Evolutionary conservation across 2,329 filamentous ascomycete species (phyloP), one percentile per base, ranked within the genome.

Genomic region (Nemania diffusa): DNA sequence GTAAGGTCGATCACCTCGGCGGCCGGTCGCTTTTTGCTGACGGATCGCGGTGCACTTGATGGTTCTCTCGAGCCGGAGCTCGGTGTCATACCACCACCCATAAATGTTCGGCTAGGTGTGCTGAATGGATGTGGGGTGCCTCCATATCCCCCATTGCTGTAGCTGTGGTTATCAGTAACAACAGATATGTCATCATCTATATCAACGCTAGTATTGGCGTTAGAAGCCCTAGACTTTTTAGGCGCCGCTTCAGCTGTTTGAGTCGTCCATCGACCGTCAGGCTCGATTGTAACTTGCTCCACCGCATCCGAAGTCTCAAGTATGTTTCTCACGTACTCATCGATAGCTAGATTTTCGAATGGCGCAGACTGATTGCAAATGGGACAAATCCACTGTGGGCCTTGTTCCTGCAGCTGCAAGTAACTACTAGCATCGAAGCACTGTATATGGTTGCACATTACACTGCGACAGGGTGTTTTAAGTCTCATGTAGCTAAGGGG

Each of bases 371-470:
- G 97, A 79, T 91, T 95, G 82, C 96, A 99, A 24, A 97, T 91
- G 0, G 96, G 96, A 75, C 96, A 99, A n/a, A 90, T 85, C 96
- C 96, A 99, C 20, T 96, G 97, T 0, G 96, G 96, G 0, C 93
- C 95, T 82, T 99, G 96, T 78, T 98, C 94, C 78, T 98, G 95
- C 29, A 99, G 82, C 74, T 97, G 93, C 22, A 99, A 85, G 77
- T 97, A 99, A 1, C 93, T 97, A 2, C 89, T 91, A 2, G 92
- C 95, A 78, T 99, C 96, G 73, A 98, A 99, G 78, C 96, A 99
- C 77, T 97, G 93, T 27, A 96, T 92, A 78, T 99, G 96, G 2
- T 88, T 91, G 81, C 96, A 99, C 37, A 90, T 81, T 2, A 89
- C 85, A 3, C 92, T 92, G 37, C 96, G 90, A 73, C 93, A 93